A percentile compares a stretch with the other conserved stretches of the same genome.
phyloP scores from a whole-genome alignment of 495 filamentous ascomycete species.

The Xanthoparmelia taractica region DNA sequence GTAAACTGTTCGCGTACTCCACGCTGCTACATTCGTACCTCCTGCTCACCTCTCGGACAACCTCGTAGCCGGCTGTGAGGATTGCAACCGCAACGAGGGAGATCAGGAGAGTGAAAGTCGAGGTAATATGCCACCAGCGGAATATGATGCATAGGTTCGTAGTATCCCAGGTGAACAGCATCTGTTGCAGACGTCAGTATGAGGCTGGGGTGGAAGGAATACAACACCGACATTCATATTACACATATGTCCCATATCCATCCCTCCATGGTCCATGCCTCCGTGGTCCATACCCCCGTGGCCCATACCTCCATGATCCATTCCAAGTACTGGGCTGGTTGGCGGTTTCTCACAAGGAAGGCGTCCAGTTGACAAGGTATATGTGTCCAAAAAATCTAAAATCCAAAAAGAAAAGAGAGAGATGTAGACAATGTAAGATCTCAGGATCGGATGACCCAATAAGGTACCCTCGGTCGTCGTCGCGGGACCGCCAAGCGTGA shows the following conservation, averaged over 20 bases:
- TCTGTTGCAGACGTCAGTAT: conserved; percentile 44
- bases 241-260: conserved; percentile 54
- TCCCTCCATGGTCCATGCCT: conserved; percentile 49
- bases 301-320: not conserved
- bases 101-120: conserved; percentile 61
- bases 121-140: conserved; percentile 75
- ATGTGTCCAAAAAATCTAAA: no score
- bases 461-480: no score
- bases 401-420: no score
- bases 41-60: conserved; percentile 64
- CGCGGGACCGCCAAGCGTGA: no score
- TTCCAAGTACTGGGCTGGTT: not conserved
- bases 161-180: conserved; percentile 96
- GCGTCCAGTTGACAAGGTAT: not conserved
- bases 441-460: no score
- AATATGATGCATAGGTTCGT: conserved; percentile 92
- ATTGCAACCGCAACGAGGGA: conserved; percentile 76
- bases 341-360: not conserved
- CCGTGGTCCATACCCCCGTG: conserved; percentile 35
- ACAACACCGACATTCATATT: conserved; percentile 67
- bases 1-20: conserved; percentile 42
- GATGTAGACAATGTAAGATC: no score
- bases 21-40: conserved; percentile 62
- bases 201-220: not conserved
- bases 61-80: conserved; percentile 85